Evolutionary conservation across 2,329 filamentous ascomycete species (phyloP).

Genomic region (Epichloe sp.): DNA sequence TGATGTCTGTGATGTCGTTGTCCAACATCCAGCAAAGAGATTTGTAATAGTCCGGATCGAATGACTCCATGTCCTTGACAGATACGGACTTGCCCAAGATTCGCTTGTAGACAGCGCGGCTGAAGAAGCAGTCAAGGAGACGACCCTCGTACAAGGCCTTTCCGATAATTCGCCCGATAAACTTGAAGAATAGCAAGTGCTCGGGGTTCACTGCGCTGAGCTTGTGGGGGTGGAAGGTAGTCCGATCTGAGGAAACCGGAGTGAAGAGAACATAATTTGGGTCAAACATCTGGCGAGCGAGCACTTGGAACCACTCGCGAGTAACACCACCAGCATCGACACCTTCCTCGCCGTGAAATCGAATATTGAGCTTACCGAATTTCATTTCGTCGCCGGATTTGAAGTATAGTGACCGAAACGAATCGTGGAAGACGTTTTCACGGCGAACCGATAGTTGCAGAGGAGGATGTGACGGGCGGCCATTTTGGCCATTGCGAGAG

Average conservation of each 20-base stretch:
- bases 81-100: slow-evolving; percentile 91
- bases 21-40: slow-evolving; percentile 96
- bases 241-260: slow-evolving; percentile 90
- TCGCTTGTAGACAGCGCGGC: slow-evolving; percentile 93
- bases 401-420: slow-evolving; percentile 96
- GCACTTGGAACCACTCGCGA: slow-evolving; percentile 97
- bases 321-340: slow-evolving; percentile 96
- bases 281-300: slow-evolving; percentile 97
- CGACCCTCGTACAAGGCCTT: slow-evolving; percentile 95
- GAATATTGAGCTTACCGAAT: slow-evolving; percentile 94
- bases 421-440: slow-evolving; percentile 94
- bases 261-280: slow-evolving; percentile 94
- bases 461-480: slow-evolving; percentile 54
- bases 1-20: slow-evolving; percentile 96
- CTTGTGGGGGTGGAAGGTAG: slow-evolving; percentile 96
- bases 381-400: slow-evolving; percentile 96
- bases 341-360: slow-evolving; percentile 94
- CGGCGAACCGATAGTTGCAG: slow-evolving; percentile 83
- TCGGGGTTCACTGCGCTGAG: slow-evolving; percentile 89
- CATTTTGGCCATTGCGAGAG: slow-evolving; percentile 49
- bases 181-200: slow-evolving; percentile 97
- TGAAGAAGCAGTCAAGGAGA: slow-evolving; percentile 96
- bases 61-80: slow-evolving; percentile 98
- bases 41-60: slow-evolving; percentile 98
- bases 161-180: slow-evolving; percentile 95